A percentile compares a stretch with the other conserved stretches of the same genome.
These are phyloP conservation scores for Comarum palustre DNA, from an alignment of 306 rosid genomes.

Conservation along the genomic window DNA sequence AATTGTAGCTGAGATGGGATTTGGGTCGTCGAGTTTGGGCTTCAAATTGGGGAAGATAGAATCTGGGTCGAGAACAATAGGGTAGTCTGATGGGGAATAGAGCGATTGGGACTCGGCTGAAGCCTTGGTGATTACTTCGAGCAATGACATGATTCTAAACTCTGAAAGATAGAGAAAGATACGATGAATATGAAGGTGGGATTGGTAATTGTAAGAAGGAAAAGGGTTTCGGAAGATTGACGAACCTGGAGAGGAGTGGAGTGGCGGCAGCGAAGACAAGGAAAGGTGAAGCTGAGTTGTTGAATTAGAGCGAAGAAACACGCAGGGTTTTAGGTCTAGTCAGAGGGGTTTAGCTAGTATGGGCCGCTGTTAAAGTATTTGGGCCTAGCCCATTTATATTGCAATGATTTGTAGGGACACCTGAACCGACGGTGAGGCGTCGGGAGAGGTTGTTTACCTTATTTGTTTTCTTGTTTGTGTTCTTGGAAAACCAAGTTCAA, in stretches of 20 bases:
- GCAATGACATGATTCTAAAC: constrained; percentile 53
- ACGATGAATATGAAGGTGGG: not conserved
- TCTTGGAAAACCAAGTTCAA: too few species aligned
- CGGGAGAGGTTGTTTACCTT: too few species aligned
- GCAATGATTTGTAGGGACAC: too few species aligned
- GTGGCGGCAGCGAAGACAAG: constrained; percentile 6
- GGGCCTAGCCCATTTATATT: too few species aligned
- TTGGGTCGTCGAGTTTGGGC: constrained; percentile 34
- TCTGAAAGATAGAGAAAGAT: not conserved
- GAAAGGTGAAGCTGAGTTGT: not conserved
- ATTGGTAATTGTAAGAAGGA: too few species aligned
- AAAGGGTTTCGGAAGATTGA: not conserved
- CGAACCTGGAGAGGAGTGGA: not conserved
- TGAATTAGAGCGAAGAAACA: not conserved
- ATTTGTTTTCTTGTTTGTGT: too few species aligned
- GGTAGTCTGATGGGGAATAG: constrained; percentile 42
- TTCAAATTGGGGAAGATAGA: constrained; percentile 45
- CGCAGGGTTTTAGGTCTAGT: constrained; percentile 9
- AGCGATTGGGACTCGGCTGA: constrained; percentile 33
- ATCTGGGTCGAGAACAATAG: constrained; percentile 65
- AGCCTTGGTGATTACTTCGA: constrained; percentile 58
- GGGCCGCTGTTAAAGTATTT: not conserved
- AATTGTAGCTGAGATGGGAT: constrained; percentile 33
- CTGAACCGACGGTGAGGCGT: too few species aligned
- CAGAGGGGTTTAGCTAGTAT: not conserved